phyloP scores from a whole-genome alignment of 2,329 filamentous ascomycete species.

The Emergomyces orientalis region DNA sequence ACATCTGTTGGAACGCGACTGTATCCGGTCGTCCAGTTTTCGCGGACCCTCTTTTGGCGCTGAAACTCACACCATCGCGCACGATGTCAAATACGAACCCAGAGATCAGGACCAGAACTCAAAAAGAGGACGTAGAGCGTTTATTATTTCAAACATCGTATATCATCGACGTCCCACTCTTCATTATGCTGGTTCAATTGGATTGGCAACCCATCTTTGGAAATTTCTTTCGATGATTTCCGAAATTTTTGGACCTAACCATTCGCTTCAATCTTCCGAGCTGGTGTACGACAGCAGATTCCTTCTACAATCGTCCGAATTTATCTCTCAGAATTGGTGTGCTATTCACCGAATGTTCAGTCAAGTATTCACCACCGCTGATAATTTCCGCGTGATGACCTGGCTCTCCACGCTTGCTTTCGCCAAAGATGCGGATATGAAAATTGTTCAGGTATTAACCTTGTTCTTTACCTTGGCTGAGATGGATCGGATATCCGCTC shows the following conservation, averaged over 20 bases:
- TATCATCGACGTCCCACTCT: background rate
- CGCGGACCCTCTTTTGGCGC: slow-evolving; percentile 31
- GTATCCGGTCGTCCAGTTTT: slow-evolving; percentile 27
- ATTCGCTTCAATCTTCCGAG: background rate
- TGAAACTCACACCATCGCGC: slow-evolving; percentile 24
- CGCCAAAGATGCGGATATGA: slow-evolving; percentile 18
- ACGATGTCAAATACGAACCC: slow-evolving; percentile 28
- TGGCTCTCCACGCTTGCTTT: slow-evolving; percentile 25
- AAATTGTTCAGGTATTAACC: slow-evolving; percentile 18
- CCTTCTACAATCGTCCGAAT: slow-evolving; percentile 2
- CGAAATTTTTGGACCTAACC: background rate
- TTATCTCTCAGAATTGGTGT: slow-evolving; percentile 17
- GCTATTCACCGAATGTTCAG: slow-evolving; percentile 16
- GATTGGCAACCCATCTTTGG: background rate
- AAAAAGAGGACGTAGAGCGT: background rate
- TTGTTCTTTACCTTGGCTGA: slow-evolving; percentile 8
- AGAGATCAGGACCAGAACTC: slow-evolving; percentile 21
- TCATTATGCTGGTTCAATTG: background rate
- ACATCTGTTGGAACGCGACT: slow-evolving; percentile 21
- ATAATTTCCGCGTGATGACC: slow-evolving; percentile 24
- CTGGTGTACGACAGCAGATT: background rate
- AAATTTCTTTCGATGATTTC: background rate
- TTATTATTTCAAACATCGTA: background rate
- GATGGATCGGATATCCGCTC: background rate
- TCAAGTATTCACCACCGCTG: slow-evolving; percentile 1